Base-by-base conservation (phyloP, 306 rosid species). In the Styphnolobium japonicum region DNA sequence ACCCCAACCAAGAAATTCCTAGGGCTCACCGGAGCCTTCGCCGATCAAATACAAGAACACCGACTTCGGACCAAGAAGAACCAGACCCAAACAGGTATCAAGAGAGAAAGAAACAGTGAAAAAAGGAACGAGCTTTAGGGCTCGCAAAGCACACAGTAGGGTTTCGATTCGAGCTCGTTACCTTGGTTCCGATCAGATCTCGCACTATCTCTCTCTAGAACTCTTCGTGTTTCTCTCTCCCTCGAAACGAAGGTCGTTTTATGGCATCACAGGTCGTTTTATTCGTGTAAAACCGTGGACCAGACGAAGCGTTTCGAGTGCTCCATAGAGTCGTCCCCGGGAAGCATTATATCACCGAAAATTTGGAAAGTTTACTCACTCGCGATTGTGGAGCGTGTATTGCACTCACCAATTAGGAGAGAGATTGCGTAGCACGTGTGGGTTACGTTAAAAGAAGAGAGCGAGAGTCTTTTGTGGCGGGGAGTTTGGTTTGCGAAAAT, bases 141-240 rank as follows among this genome's bases (percentile, higher is more conserved):
- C 86, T 85, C 78, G 79, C 81, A 10, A 77, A 6, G 29, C 37
- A 25, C 37, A 25, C 37, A 81, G 73, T 81, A 80, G 88, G 91
- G 86, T 84, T 92, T 85, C 70, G 83, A 76, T n/a, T n/a, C n/a
- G n/a, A 74, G 83, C 83, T 81, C 37, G 68, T 42, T 72, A 57
- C 85, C 86, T 84, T 74, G 57, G 31, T 75, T 34, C 77, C 92
- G 88, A 86, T 79, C 94, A 89, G 97, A 94, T 94, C 97, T 92
- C 65, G 86, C 82, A 62, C 78, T 82, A 84, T 91, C 94, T 93
- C 97, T 88, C 97, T 88, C 92, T 90, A 86, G 83, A 86, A 80
- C 10, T 37, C 42, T 43, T 29, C 71, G 76, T 61, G 22, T 34
- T 29, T 65, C 85, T 69, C 78, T 82, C 90, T 83, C 85, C 34